Percentiles rank a stretch among this genome's conserved stretches.
phyloP scores from a whole-genome alignment of 225 moss, liverwort and hornwort species.

The Thuidium tamariscinum region DNA sequence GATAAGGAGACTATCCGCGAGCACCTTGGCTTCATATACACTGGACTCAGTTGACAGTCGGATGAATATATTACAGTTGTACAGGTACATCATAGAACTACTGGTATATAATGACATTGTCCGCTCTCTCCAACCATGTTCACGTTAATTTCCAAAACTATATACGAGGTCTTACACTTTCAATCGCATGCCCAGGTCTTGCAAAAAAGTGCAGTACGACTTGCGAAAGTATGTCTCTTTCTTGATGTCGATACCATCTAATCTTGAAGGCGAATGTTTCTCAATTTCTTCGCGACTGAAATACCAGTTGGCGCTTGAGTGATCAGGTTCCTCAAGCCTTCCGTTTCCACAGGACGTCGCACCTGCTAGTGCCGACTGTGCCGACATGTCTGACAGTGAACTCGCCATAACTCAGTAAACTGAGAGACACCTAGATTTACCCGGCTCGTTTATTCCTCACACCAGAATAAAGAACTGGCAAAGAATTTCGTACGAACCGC shows the following conservation, averaged over 20 bases:
- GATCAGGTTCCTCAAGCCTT: constrained; percentile 77
- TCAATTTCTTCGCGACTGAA: constrained; percentile 79
- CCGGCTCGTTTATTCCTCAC: neutral
- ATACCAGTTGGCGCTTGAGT: constrained; percentile 79
- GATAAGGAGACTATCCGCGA: neutral
- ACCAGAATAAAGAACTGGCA: neutral
- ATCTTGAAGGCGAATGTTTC: constrained; percentile 63
- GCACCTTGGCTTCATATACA: neutral
- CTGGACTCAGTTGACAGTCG: neutral
- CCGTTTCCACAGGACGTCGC: constrained; percentile 26
- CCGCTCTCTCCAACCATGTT: neutral
- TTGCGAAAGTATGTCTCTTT: constrained; percentile 87
- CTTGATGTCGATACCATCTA: constrained; percentile 78
- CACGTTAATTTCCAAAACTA: neutral
- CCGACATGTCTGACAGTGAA: constrained; percentile 30
- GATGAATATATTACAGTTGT: neutral
- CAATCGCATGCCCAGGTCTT: constrained; percentile 83
- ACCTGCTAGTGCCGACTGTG: constrained; percentile 29
- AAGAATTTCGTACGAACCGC: neutral
- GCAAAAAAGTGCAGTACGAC: constrained; percentile 79
- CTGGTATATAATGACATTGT: neutral
- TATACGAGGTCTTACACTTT: constrained; percentile 65
- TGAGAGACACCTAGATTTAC: neutral
- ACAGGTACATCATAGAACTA: neutral
- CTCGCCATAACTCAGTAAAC: constrained; percentile 7